phyloP scores from a whole-genome alignment of 2,329 filamentous ascomycete genomes.

The Canariomyces notabilis region DNA sequence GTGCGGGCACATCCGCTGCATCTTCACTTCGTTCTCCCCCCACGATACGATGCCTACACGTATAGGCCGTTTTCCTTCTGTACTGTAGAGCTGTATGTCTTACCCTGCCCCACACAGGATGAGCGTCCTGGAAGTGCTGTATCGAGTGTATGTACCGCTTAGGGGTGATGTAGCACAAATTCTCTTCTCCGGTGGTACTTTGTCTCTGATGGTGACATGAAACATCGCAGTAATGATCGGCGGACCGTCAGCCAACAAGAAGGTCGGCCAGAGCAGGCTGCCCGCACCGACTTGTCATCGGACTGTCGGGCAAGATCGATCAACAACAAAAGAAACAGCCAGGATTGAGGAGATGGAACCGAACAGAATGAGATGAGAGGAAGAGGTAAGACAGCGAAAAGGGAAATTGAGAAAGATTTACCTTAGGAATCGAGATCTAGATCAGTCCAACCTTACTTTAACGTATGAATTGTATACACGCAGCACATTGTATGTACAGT shows the following conservation, averaged over 20 bases:
- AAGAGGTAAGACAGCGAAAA: too few relatives aligned
- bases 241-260: constrained; percentile 3
- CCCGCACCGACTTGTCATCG: not conserved
- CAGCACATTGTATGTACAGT: too few relatives aligned
- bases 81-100: too few relatives aligned
- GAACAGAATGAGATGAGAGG: too few relatives aligned
- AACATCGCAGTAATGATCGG: constrained; percentile 5
- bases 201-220: constrained; percentile 3
- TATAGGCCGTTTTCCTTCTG: not conserved
- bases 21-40: too few relatives aligned
- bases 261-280: not conserved
- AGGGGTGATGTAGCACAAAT: constrained; percentile 2
- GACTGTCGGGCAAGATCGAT: not conserved
- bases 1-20: not conserved
- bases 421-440: too few relatives aligned
- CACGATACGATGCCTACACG: too few relatives aligned
- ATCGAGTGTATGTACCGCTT: too few relatives aligned
- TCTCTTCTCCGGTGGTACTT: not conserved
- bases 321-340: not conserved
- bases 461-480: too few relatives aligned
- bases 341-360: too few relatives aligned
- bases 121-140: not conserved
- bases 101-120: not conserved
- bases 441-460: too few relatives aligned
- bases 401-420: too few relatives aligned